Conservation (phyloP, 2,329 filamentous ascomycete species). For the Phialocephala sp. region DNA sequence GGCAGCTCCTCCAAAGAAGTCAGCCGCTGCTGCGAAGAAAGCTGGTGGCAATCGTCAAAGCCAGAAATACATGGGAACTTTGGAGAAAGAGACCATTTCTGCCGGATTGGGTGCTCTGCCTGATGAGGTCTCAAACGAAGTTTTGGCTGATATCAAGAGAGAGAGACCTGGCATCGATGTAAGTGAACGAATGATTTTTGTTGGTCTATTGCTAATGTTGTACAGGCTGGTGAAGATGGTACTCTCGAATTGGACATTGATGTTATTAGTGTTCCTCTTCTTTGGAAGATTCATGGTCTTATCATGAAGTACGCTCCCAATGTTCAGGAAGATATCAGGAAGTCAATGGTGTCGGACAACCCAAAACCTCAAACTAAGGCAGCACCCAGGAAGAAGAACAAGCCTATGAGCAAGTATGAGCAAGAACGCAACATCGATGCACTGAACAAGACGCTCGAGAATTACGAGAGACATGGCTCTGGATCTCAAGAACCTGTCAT, state of each 20-base stretch:
- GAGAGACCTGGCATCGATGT: constrained; percentile 76
- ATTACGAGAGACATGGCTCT: constrained; percentile 40
- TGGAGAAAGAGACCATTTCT: constrained; percentile 92
- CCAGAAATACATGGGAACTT: constrained; percentile 67
- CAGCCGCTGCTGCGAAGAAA: constrained; percentile 49
- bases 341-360: constrained; percentile 38
- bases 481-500: constrained; percentile 48
- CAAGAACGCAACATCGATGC: constrained; percentile 71
- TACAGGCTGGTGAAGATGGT: constrained; percentile 54
- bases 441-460: constrained; percentile 64
- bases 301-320: constrained; percentile 57
- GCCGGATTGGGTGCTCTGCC: constrained; percentile 83
- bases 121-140: constrained; percentile 76
- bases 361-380: constrained; percentile 38
- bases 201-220: constrained; percentile 31
- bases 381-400: constrained; percentile 63
- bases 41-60: constrained; percentile 26
- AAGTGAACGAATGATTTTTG: constrained; percentile 34
- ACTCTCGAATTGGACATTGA: constrained; percentile 67
- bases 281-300: constrained; percentile 59
- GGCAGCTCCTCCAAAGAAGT: constrained; percentile 24
- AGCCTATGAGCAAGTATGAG: constrained; percentile 76
- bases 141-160: constrained; percentile 87
- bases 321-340: constrained; percentile 44
- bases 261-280: constrained; percentile 57